Evolutionary conservation across 2,329 filamentous ascomycete genomes (phyloP).

Genomic region (Fonsecaea pugnacius): DNA sequence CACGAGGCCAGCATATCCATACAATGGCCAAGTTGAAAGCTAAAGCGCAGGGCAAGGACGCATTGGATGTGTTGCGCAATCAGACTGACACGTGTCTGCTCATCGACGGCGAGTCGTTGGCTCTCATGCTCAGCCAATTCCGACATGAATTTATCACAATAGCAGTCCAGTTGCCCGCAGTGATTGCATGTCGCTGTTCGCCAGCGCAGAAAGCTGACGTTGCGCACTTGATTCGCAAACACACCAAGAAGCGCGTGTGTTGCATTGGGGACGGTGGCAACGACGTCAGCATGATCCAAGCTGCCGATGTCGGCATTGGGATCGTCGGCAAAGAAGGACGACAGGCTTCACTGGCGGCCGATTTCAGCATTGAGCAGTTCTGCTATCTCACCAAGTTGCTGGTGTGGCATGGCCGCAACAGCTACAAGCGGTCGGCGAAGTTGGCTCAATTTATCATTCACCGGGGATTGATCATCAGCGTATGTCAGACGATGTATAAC

Average conservation of each 20-base stretch:
- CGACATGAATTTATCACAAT: slow-evolving; percentile 83
- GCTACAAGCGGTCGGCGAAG: slow-evolving; percentile 94
- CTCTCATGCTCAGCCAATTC: slow-evolving; percentile 81
- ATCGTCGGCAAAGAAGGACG: slow-evolving; percentile 98
- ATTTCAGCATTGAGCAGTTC: slow-evolving; percentile 96
- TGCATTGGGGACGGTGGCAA: slow-evolving; percentile 98
- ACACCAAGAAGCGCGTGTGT: slow-evolving; percentile 93
- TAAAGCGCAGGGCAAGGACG: slow-evolving; percentile 82
- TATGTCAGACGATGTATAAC: slow-evolving; percentile 97
- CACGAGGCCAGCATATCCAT: slow-evolving; percentile 92
- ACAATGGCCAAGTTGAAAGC: slow-evolving; percentile 84
- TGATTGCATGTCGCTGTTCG: slow-evolving; percentile 94
- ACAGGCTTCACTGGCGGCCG: slow-evolving; percentile 90
- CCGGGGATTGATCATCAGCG: slow-evolving; percentile 88
- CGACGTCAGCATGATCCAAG: slow-evolving; percentile 99
- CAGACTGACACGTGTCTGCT: slow-evolving; percentile 86
- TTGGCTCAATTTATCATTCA: slow-evolving; percentile 98
- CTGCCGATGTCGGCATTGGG: slow-evolving; percentile 94
- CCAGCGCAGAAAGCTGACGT: slow-evolving; percentile 97
- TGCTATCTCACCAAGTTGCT: slow-evolving; percentile 92
- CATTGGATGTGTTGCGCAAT: slow-evolving; percentile 83
- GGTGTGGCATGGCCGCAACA: slow-evolving; percentile 98
- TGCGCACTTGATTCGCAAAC: slow-evolving; percentile 83
- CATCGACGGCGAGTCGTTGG: slow-evolving; percentile 90
- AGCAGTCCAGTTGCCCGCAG: slow-evolving; percentile 84